Evolutionary conservation across 805 yeast species (phyloP), one percentile per base, ranked within the genome.

Genomic region (Komagataella pastoris): DNA sequence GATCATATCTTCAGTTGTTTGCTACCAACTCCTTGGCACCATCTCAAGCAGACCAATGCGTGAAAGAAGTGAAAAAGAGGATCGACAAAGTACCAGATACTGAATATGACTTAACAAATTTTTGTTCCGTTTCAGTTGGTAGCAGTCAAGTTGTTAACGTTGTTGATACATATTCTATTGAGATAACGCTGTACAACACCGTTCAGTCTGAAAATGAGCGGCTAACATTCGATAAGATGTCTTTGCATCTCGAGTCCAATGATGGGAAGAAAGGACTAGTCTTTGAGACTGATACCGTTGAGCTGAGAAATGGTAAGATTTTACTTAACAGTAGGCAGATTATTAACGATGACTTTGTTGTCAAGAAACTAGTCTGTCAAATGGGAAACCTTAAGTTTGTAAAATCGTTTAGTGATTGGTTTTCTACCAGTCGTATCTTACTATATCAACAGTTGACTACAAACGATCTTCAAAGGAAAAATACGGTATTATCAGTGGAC

Each of bases 1-100:
- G 58, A 2, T 68, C 79, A 0, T 73, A 73, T 53, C 58, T 77
- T 7, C 73, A 67, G 44, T 54, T 74, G 2, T 62, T 74, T 17
- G 61, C 75, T 0, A 62, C 67, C 17, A 53, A 48, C 30, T 30
- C 40, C 14, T 14, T 30, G 8, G n/a, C 40, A 10, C 40, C 40
- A 10, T 30, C 40, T 8, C 40, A 30, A 5, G 40, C 40, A 30
- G 40, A 30, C 4, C 40, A 30, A 30, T 30, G 40, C 40, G 40
- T 30, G 40, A 30, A 30, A 30, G 40, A 30, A 30, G 40, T 30
- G 7, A 30, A 30, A 4, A 5, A 30, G 6, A 2, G 40, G 2
- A 30, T 30, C 5, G 14, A 30, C 14, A 30, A 30, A 8, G 40
- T 30, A 8, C 40, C 40, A 10, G 40, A 30, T 5, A 30, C 40